These are phyloP conservation scores for Solanum appendiculatum DNA, from an alignment of 257 asterid genomes.

Conservation along the genomic window DNA sequence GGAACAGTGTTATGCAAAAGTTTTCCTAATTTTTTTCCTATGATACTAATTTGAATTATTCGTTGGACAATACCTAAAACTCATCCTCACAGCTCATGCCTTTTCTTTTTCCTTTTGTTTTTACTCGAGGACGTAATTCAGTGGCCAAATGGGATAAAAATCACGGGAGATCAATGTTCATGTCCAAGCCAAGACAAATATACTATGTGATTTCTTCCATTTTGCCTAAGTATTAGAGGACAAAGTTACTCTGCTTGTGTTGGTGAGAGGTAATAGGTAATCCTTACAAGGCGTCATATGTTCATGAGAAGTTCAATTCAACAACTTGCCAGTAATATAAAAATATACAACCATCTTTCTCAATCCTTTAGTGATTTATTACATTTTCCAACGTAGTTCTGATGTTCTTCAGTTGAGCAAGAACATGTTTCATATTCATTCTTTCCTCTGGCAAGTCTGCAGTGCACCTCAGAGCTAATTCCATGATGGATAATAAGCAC, in stretches of 20 bases:
- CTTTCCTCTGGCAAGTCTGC: constrained; percentile 18
- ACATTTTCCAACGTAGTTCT: background rate
- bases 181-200: background rate
- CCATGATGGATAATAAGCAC: constrained; percentile 11
- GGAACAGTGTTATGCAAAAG: background rate
- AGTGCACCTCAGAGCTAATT: constrained; percentile 29
- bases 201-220: background rate
- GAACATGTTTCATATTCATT: constrained; percentile 19
- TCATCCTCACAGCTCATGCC: background rate
- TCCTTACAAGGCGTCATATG: background rate
- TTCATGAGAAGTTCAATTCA: background rate
- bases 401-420: constrained; percentile 13
- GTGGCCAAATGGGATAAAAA: background rate
- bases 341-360: background rate
- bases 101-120: background rate
- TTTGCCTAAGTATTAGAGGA: background rate
- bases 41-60: background rate
- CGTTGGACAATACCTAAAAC: background rate
- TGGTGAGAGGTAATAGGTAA: background rate
- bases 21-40: background rate
- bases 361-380: background rate
- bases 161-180: background rate
- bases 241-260: background rate
- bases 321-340: background rate
- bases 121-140: background rate